Conservation (phyloP, 108 stramenopile species). For the Epipyxis sp. region DNA sequence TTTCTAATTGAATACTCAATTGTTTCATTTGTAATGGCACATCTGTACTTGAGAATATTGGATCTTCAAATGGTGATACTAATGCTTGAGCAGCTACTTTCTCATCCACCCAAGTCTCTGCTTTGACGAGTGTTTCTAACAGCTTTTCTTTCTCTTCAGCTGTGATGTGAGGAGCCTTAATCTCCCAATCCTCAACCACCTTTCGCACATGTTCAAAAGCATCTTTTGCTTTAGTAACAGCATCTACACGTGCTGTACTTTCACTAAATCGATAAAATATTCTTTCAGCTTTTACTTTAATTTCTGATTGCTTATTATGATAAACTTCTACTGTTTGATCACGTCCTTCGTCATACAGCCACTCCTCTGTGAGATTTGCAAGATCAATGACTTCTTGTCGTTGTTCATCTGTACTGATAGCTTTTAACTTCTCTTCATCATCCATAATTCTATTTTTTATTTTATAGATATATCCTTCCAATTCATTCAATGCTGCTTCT, state of each 20-base stretch:
- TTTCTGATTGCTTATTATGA: slow-evolving; percentile 69
- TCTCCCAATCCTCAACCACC: slow-evolving; percentile 64
- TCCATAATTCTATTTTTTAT: slow-evolving; percentile 70
- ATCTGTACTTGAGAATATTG: slow-evolving; percentile 73
- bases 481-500: slow-evolving; percentile 78
- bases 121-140: slow-evolving; percentile 64
- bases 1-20: background rate
- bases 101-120: slow-evolving; percentile 69
- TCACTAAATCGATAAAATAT: slow-evolving; percentile 75
- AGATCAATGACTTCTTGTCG: slow-evolving; percentile 70
- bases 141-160: slow-evolving; percentile 83
- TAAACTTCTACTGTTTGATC: slow-evolving; percentile 76
- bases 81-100: slow-evolving; percentile 67
- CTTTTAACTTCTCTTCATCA: slow-evolving; percentile 67
- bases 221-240: slow-evolving; percentile 62
- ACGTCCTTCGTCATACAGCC: slow-evolving; percentile 94
- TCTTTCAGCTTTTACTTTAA: slow-evolving; percentile 73
- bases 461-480: slow-evolving; percentile 87
- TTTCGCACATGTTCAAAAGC: slow-evolving; percentile 60
- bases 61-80: slow-evolving; percentile 68
- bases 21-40: slow-evolving; percentile 55
- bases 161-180: slow-evolving; percentile 75
- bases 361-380: slow-evolving; percentile 79
- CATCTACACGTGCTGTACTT: slow-evolving; percentile 70
- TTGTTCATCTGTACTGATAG: slow-evolving; percentile 87